phyloP scores from a whole-genome alignment of 805 yeast species.

The Kazachstania psychrophila region DNA sequence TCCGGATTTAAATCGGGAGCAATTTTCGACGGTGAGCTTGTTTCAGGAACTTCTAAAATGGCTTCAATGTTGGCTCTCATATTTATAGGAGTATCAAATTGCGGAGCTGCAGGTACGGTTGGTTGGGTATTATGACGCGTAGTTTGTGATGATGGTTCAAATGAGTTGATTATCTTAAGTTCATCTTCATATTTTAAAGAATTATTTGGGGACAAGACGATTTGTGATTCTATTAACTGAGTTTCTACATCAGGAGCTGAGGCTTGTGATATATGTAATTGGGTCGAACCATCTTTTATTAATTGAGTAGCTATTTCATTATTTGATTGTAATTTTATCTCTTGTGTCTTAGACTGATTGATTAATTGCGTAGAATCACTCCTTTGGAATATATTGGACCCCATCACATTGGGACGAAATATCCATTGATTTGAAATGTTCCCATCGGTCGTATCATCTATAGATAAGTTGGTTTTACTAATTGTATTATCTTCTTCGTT shows the following conservation, averaged over 20 bases:
- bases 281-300: neutral
- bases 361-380: slow-evolving; percentile 17
- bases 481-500: too few relatives aligned
- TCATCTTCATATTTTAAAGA: neutral
- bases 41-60: slow-evolving; percentile 15
- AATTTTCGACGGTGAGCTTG: slow-evolving; percentile 15
- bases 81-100: slow-evolving; percentile 6
- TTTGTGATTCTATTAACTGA: slow-evolving; percentile 6
- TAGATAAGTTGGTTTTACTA: too few relatives aligned
- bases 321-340: neutral
- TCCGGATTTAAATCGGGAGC: neutral
- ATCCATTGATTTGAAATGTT: slow-evolving; percentile 13
- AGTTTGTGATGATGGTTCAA: slow-evolving; percentile 5
- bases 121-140: neutral
- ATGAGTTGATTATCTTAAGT: slow-evolving; percentile 10
- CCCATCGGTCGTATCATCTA: slow-evolving; percentile 16
- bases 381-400: slow-evolving; percentile 6
- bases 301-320: neutral
- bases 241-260: slow-evolving; percentile 3
- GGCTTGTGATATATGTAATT: neutral
- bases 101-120: neutral
- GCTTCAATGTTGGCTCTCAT: slow-evolving; percentile 5
- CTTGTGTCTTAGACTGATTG: slow-evolving; percentile 9
- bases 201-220: neutral
- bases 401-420: slow-evolving; percentile 7